Evolutionary conservation across 345 rosid genomes (phyloP).

Genomic region (Camelina neglecta): DNA sequence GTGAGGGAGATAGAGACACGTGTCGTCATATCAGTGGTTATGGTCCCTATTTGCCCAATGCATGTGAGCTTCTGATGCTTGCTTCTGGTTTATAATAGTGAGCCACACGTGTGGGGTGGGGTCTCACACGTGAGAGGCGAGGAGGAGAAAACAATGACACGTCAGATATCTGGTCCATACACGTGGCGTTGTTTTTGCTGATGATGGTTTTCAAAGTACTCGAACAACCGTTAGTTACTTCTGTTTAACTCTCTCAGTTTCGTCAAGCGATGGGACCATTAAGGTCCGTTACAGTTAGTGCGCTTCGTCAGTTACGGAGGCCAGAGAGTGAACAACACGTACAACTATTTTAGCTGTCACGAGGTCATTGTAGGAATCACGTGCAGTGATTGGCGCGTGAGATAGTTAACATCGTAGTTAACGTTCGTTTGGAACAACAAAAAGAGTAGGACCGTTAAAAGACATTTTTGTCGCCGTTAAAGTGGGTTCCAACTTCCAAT

Average conservation of each 20-base stretch:
- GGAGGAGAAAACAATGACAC: conserved; percentile 13
- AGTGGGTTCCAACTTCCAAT: conserved; percentile 9
- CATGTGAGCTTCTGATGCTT: not conserved
- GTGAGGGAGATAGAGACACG: conserved; percentile 7
- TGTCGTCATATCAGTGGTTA: conserved; percentile 4
- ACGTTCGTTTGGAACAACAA: conserved; percentile 31
- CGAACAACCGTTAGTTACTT: conserved; percentile 28
- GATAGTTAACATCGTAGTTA: not conserved
- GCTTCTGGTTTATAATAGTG: not conserved
- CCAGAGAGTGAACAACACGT: conserved; percentile 6
- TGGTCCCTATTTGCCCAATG: conserved; percentile 11
- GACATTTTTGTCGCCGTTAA: conserved; percentile 19
- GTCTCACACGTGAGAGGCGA: conserved; percentile 28
- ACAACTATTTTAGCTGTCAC: not conserved
- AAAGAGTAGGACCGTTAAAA: conserved; percentile 13
- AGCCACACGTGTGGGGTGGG: conserved; percentile 35
- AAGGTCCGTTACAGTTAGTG: conserved; percentile 21
- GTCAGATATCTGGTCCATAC: conserved; percentile 37
- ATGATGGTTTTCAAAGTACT: not conserved
- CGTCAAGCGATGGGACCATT: too few species aligned
- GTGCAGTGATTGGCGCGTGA: conserved; percentile 18
- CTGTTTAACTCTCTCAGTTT: conserved; percentile 29
- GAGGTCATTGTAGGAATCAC: not conserved
- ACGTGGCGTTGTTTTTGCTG: conserved; percentile 35
- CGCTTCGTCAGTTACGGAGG: not conserved